Conservation (phyloP, 306 rosid species). For the Sindora glabra region DNA sequence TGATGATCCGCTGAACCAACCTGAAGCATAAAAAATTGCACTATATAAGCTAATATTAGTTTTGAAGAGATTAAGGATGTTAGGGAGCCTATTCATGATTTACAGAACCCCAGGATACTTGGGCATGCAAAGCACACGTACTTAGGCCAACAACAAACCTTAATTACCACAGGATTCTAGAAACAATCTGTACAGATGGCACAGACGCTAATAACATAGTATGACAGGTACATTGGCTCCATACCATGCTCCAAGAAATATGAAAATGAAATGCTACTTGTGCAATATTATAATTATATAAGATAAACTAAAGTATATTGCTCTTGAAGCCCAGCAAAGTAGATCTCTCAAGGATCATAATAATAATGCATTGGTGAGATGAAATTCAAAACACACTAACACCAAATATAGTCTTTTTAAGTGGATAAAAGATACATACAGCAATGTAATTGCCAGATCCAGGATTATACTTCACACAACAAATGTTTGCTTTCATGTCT, state of each 20-base stretch:
- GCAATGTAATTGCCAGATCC: constrained; percentile 87
- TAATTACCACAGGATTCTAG: too few relatives aligned
- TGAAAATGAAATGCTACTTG: not conserved
- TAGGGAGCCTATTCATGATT: not conserved
- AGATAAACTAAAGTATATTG: not conserved
- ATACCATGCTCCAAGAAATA: not conserved
- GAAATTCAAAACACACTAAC: constrained; percentile 5
- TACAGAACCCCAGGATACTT: too few relatives aligned
- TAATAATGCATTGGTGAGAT: constrained; percentile 8
- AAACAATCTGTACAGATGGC: not conserved
- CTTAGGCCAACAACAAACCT: too few relatives aligned
- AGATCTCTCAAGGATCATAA: constrained; percentile 16
- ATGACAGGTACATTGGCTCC: not conserved
- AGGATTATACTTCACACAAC: constrained; percentile 95
- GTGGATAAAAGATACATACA: constrained; percentile 40
- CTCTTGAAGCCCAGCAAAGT: constrained; percentile 7
- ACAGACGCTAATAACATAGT: not conserved
- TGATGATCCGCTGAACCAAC: constrained; percentile 98
- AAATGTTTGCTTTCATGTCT: constrained; percentile 99
- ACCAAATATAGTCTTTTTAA: constrained; percentile 9
- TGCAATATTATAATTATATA: not conserved
- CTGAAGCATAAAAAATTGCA: constrained; percentile 25
- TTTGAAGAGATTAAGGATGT: not conserved
- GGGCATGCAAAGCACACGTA: too few relatives aligned
- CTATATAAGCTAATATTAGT: constrained; percentile 1